Evolutionary conservation across 257 asterid species (phyloP), one percentile per base, ranked within the genome.

Genomic region (Ballota nigra): DNA sequence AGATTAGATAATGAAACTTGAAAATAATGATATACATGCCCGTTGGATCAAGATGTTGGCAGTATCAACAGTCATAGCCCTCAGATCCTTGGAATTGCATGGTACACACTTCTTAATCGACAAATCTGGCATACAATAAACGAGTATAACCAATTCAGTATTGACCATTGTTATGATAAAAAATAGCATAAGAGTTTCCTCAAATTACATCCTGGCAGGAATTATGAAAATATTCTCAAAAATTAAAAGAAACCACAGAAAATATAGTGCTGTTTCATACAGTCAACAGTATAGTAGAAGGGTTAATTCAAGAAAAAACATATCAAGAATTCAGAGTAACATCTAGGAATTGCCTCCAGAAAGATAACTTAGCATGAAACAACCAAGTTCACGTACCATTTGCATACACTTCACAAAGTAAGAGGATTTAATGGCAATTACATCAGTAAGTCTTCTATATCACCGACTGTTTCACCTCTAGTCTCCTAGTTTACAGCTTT

Each of bases 91-190:
- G 72, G 91, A 73, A 69, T 72, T 76, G 82, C 89, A 88, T 75
- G 91, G 88, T 59, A 88, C 89, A 63, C 98, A 94, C 83, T 89
- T 94, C 85, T 94, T 94, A 60, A 78, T 80, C 9, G 95, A 82
- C 80, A 94, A 82, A 83, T 91, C 98, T 94, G 81, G 67, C 70
- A 82, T 11, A 53, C 26, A 67, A 12, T 31, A 45, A 76, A 71
- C 20, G 72, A 28, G 64, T 52, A 62, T 47, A 63, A 68, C 52
- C 49, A 26, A 8, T 40, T 8, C 12, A 49, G 41, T 33, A 71
- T 40, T 58, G 56, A 63, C 28, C 6, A 38, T 34, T 26, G 3
- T 1, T 52, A 60, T 38, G 55, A 60, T 66, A 57, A 5, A 49
- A 33, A 41, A 51, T 28, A 57, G 22, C 18, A 15, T 29, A 28